A percentile compares a stretch with the other conserved stretches of the same genome.
These are phyloP conservation scores for Collybiopsis confluens DNA, from an alignment of 768 basidiomycete genomes.

Conservation along the genomic window DNA sequence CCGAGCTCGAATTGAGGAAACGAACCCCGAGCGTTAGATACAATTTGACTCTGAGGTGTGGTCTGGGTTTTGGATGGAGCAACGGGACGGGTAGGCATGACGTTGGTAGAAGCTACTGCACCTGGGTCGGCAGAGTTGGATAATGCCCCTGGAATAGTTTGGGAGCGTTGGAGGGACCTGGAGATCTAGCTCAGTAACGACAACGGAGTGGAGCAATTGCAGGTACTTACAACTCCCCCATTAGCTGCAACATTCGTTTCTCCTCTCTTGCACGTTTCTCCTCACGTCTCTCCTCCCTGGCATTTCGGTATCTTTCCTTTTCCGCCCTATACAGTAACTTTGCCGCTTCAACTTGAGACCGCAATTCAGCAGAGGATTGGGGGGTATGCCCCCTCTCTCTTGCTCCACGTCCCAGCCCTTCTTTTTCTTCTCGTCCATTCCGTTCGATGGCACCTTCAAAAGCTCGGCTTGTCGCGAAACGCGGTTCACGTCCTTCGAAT, in stretches of 20 bases:
- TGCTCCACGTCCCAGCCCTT: neutral
- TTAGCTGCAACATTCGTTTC: conserved; percentile 11
- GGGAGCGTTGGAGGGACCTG: conserved; percentile 4
- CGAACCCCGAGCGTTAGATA: conserved; percentile 57
- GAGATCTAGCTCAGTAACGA: neutral
- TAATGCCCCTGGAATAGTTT: conserved; percentile 6
- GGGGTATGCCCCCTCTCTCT: no score
- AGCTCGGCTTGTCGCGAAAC: no score
- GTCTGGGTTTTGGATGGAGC: conserved; percentile 13
- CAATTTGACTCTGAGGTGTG: conserved; percentile 33
- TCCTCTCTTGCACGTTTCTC: conserved; percentile 21
- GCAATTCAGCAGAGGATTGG: conserved; percentile 18
- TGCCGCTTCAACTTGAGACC: conserved; percentile 53
- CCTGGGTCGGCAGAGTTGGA: conserved; percentile 4
- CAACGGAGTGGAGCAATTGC: neutral
- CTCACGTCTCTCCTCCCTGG: conserved; percentile 46
- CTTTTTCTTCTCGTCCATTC: neutral
- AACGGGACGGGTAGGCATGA: conserved; percentile 9
- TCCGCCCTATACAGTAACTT: conserved; percentile 63
- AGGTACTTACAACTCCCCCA: conserved; percentile 5
- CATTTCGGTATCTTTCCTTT: conserved; percentile 65
- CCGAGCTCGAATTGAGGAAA: conserved; percentile 64
- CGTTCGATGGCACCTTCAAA: no score
- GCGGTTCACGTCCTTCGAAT: neutral
- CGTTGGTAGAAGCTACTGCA: conserved; percentile 12